Percentiles rank a stretch among this genome's conserved stretches.
Evolutionary conservation across 306 rosid species (phyloP).

Genomic region (Quercus glauca): DNA sequence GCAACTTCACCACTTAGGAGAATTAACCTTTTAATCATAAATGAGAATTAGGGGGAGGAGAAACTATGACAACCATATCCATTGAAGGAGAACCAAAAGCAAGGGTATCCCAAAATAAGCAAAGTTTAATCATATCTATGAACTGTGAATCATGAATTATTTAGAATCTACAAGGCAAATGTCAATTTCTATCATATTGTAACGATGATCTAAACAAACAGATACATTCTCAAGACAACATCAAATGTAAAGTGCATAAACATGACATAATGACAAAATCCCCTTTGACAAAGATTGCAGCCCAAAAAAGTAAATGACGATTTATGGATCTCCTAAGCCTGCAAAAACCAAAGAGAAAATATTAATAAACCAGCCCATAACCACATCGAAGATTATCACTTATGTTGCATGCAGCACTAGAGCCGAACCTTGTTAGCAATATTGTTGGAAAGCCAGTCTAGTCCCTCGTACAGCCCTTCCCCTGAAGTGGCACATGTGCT

Average conservation of each 20-base stretch:
- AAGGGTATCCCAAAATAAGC: not conserved
- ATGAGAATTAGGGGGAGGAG: too few relatives aligned
- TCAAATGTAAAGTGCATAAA: slow-evolving; percentile 17
- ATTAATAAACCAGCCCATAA: not conserved
- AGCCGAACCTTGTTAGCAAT: slow-evolving; percentile 43
- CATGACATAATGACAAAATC: slow-evolving; percentile 14
- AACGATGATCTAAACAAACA: slow-evolving; percentile 10
- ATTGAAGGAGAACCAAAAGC: not conserved
- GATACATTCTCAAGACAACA: slow-evolving; percentile 1
- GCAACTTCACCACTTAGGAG: too few relatives aligned
- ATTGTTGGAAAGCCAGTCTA: slow-evolving; percentile 59
- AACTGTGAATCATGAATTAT: slow-evolving; percentile 23
- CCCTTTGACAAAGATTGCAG: not conserved
- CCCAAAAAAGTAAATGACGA: not conserved
- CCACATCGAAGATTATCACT: not conserved
- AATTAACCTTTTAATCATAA: too few relatives aligned
- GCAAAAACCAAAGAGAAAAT: not conserved
- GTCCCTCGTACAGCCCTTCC: slow-evolving; percentile 55
- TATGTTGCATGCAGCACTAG: not conserved
- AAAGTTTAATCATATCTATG: not conserved
- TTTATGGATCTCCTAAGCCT: slow-evolving; percentile 15
- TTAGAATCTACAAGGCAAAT: slow-evolving; percentile 24
- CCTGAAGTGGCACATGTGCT: slow-evolving; percentile 60
- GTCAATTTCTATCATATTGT: slow-evolving; percentile 1
- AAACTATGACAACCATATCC: not conserved